These are phyloP conservation scores for Fusarium sp. DNA, from an alignment of 2,329 filamentous ascomycete species.

Conservation along the genomic window DNA sequence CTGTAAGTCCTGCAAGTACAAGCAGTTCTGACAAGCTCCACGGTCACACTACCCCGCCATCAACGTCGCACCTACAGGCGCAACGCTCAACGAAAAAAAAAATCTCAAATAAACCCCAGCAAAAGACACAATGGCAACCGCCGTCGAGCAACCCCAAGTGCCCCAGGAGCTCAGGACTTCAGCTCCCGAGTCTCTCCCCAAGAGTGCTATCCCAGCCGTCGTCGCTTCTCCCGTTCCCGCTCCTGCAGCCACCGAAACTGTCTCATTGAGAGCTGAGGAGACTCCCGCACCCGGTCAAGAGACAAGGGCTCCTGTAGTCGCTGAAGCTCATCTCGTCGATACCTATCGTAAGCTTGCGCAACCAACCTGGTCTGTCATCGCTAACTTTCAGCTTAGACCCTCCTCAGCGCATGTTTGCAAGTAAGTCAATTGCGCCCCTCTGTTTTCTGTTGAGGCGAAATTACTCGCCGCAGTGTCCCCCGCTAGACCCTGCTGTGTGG, in stretches of 20 bases:
- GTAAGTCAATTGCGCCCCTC: constrained; percentile 54
- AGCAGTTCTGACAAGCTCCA: constrained; percentile 41
- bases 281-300: neutral
- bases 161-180: constrained; percentile 22
- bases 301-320: constrained; percentile 66
- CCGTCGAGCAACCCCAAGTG: constrained; percentile 37
- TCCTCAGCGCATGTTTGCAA: constrained; percentile 71
- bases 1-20: constrained; percentile 36
- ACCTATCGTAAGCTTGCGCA: constrained; percentile 67
- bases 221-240: constrained; percentile 24
- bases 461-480: neutral
- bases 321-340: constrained; percentile 79
- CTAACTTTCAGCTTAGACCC: constrained; percentile 57
- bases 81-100: constrained; percentile 31
- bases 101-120: constrained; percentile 14
- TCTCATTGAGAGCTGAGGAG: constrained; percentile 14
- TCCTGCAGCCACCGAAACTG: constrained; percentile 23
- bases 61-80: constrained; percentile 33
- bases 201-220: constrained; percentile 18
- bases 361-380: neutral
- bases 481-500: constrained; percentile 1
- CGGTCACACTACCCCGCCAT: constrained; percentile 42
- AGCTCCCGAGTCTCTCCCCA: constrained; percentile 24
- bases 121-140: constrained; percentile 38
- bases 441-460: constrained; percentile 13